Conservation (phyloP, 495 filamentous ascomycete species). For the Lepidopterella palustris region DNA sequence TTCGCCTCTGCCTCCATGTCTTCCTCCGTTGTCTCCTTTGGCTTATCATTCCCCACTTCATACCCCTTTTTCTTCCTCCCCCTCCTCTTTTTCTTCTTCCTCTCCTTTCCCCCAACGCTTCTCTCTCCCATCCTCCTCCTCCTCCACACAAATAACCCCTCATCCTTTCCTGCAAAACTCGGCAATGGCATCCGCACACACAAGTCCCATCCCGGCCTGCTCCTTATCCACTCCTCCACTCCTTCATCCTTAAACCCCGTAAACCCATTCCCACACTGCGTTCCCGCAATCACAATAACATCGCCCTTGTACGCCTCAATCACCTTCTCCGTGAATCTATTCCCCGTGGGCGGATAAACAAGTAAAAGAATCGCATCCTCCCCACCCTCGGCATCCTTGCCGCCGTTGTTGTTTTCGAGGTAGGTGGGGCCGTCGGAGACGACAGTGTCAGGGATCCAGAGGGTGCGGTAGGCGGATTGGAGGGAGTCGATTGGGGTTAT, state of each 20-base stretch:
- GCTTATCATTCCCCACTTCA: too few relatives aligned
- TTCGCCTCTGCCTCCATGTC: too few relatives aligned
- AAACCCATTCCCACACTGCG: conserved; percentile 58
- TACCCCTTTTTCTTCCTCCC: too few relatives aligned
- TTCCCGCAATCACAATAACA: conserved; percentile 54
- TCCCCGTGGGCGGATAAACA: conserved; percentile 55
- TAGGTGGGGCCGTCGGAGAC: conserved; percentile 43
- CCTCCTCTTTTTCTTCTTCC: too few relatives aligned
- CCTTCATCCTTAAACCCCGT: conserved; percentile 51
- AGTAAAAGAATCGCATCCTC: conserved; percentile 50
- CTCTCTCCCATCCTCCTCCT: too few relatives aligned
- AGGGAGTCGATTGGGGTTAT: conserved; percentile 48
- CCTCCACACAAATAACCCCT: conserved; percentile 40
- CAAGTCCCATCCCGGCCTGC: conserved; percentile 28
- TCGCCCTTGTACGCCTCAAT: conserved; percentile 51
- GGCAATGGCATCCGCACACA: conserved; percentile 36
- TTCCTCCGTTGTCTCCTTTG: too few relatives aligned
- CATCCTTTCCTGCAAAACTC: conserved; percentile 41
- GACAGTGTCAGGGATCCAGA: conserved; percentile 54
- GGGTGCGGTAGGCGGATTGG: conserved; percentile 48
- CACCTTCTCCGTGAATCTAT: conserved; percentile 48
- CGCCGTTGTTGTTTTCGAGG: conserved; percentile 30
- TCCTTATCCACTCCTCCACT: conserved; percentile 52
- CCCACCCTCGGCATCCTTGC: conserved; percentile 9
- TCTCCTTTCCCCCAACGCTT: too few relatives aligned